Percentiles rank a stretch among this genome's conserved stretches.
Conservation (phyloP, 2,329 filamentous ascomycete genomes). For the Colletotrichum sp. region DNA sequence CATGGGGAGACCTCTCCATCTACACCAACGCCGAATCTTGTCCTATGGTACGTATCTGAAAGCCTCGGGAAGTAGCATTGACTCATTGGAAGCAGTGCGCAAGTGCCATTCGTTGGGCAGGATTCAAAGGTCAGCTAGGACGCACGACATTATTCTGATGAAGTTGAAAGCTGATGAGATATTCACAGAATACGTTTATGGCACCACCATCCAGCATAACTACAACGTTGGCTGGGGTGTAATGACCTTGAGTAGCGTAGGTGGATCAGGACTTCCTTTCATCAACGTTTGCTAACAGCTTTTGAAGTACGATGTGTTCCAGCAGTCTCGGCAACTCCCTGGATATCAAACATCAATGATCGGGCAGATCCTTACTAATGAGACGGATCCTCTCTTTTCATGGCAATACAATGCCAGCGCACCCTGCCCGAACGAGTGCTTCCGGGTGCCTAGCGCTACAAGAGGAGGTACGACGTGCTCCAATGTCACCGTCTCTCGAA, state of each 20-base stretch:
- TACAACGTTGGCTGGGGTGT: conserved; percentile 26
- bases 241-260: conserved; percentile 10
- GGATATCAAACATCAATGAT: conserved; percentile 40
- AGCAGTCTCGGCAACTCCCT: conserved; percentile 40
- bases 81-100: conserved; percentile 44
- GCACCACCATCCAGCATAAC: conserved; percentile 52
- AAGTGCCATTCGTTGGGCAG: conserved; percentile 59
- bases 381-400: conserved; percentile 57
- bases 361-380: conserved; percentile 50
- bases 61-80: neutral
- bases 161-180: neutral
- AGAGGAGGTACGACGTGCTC: conserved; percentile 10
- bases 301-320: conserved; percentile 48
- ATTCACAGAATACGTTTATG: conserved; percentile 53
- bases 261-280: fast-evolving
- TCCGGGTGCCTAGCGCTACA: neutral
- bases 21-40: conserved; percentile 65
- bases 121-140: conserved; percentile 39
- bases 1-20: conserved; percentile 50
- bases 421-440: conserved; percentile 12
- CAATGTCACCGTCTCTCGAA: neutral
- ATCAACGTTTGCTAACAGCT: conserved; percentile 26
- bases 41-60: conserved; percentile 42
- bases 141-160: neutral
- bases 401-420: conserved; percentile 54